Conservation (phyloP, 2,329 filamentous ascomycete genomes). For the Alternaria arbusti region DNA sequence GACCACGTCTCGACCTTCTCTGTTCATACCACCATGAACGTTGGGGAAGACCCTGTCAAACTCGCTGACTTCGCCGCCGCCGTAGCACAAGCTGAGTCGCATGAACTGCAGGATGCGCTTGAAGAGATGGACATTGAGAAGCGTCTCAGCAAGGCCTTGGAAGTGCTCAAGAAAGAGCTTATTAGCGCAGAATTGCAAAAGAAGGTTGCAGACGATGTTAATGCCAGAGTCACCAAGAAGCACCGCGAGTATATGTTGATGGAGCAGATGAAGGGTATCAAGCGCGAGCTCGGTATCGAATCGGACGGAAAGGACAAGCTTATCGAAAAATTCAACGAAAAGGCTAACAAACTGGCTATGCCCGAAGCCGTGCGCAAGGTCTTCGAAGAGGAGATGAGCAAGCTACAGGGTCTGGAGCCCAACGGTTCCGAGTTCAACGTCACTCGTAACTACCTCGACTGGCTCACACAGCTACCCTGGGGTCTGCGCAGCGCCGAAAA, state of each 20-base stretch:
- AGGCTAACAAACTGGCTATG: constrained; percentile 92
- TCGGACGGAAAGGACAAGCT: constrained; percentile 98
- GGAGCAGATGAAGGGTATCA: constrained; percentile 99
- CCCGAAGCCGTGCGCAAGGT: constrained; percentile 96
- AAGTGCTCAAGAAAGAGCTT: constrained; percentile 95
- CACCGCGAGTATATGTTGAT: constrained; percentile 98
- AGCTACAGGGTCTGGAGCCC: constrained; percentile 91
- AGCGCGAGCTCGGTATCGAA: constrained; percentile 92
- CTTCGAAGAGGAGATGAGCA: constrained; percentile 98
- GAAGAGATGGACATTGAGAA: constrained; percentile 90
- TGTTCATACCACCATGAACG: constrained; percentile 84
- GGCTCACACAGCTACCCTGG: constrained; percentile 98
- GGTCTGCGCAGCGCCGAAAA: constrained; percentile 94
- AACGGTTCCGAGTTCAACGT: constrained; percentile 99
- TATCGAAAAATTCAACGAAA: constrained; percentile 96
- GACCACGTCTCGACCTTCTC: constrained; percentile 94
- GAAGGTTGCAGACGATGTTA: constrained; percentile 97
- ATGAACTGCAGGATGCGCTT: constrained; percentile 90
- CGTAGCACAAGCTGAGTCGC: constrained; percentile 83
- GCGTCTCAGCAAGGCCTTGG: constrained; percentile 86
- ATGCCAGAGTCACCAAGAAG: constrained; percentile 95
- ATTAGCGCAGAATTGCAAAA: constrained; percentile 98
- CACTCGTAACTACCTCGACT: constrained; percentile 96
- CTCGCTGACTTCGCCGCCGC: constrained; percentile 96
- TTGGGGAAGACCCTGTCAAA: constrained; percentile 92